These are phyloP conservation scores for Phascolomyces articulosus DNA, from an alignment of 371 early-diverging fungal genomes.

Conservation along the genomic window DNA sequence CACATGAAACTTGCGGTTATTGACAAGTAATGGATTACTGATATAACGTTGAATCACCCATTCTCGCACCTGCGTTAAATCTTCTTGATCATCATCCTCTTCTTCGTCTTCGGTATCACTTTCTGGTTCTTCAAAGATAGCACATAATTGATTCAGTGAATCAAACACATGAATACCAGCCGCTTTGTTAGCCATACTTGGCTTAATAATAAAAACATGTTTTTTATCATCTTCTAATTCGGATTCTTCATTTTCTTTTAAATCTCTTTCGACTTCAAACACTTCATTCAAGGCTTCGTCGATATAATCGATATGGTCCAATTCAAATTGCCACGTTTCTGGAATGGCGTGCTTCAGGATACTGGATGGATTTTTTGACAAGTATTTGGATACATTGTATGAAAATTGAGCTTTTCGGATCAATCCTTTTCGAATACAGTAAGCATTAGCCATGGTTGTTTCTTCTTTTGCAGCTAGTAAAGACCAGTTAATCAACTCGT, in stretches of 20 bases:
- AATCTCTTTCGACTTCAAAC: slow-evolving; percentile 65
- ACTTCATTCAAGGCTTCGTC: slow-evolving; percentile 76
- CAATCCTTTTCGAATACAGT: slow-evolving; percentile 71
- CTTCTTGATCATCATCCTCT: slow-evolving; percentile 35
- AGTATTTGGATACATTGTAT: slow-evolving; percentile 60
- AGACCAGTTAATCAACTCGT: slow-evolving; percentile 67
- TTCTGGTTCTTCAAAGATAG: slow-evolving; percentile 46
- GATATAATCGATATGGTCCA: slow-evolving; percentile 73
- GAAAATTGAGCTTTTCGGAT: slow-evolving; percentile 72
- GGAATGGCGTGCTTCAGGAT: slow-evolving; percentile 59
- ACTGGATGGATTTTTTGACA: slow-evolving; percentile 62
- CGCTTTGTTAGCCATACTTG: slow-evolving; percentile 70
- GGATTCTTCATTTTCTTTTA: slow-evolving; percentile 52
- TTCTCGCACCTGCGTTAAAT: slow-evolving; percentile 64
- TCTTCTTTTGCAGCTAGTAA: slow-evolving; percentile 32
- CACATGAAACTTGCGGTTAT: slow-evolving; percentile 74
- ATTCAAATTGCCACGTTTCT: slow-evolving; percentile 70
- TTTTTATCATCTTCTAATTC: slow-evolving; percentile 23
- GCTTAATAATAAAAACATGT: slow-evolving; percentile 68
- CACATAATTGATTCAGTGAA: slow-evolving; percentile 48
- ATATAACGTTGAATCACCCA: slow-evolving; percentile 78
- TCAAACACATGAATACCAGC: slow-evolving; percentile 74
- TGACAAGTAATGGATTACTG: slow-evolving; percentile 57
- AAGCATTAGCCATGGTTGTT: slow-evolving; percentile 52
- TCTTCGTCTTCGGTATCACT: slow-evolving; percentile 40